A percentile compares a stretch with the other conserved stretches of the same genome.
These are phyloP conservation scores for Gardenia jasminoides DNA, from an alignment of 257 asterid species.

Conservation along the genomic window DNA sequence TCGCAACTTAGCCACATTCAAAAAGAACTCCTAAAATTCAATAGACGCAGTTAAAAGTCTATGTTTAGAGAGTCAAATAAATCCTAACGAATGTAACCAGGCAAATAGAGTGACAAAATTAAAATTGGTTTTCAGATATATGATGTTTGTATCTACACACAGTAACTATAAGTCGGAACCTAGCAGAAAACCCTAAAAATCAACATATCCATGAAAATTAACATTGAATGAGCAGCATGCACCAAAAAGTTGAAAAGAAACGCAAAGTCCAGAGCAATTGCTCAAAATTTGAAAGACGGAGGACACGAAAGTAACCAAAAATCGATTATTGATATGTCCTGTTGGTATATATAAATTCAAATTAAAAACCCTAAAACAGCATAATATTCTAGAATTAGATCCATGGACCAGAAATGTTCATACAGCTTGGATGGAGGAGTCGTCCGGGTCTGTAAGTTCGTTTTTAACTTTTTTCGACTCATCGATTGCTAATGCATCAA, in stretches of 20 bases:
- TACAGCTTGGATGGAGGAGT: conserved; percentile 54
- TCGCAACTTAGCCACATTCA: background rate
- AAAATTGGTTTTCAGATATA: no score
- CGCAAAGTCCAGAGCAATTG: background rate
- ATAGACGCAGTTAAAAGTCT: no score
- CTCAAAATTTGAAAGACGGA: no score
- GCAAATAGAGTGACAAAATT: no score
- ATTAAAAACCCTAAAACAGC: background rate
- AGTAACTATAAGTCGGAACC: no score
- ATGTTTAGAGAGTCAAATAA: background rate
- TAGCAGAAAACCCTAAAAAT: no score
- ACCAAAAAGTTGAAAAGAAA: background rate
- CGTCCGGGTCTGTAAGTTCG: conserved; percentile 56
- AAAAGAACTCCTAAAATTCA: background rate
- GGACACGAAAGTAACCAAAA: background rate
- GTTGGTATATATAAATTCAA: background rate
- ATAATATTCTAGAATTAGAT: background rate
- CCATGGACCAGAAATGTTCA: background rate
- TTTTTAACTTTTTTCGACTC: conserved; percentile 31
- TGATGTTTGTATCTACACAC: no score
- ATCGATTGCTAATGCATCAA: conserved; percentile 28
- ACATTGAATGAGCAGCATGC: background rate
- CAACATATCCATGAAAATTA: background rate
- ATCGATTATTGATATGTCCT: background rate
- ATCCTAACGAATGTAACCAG: no score